Conservation (phyloP, 1,284 basidiomycete species). For the Coriolopsis trogii region DNA sequence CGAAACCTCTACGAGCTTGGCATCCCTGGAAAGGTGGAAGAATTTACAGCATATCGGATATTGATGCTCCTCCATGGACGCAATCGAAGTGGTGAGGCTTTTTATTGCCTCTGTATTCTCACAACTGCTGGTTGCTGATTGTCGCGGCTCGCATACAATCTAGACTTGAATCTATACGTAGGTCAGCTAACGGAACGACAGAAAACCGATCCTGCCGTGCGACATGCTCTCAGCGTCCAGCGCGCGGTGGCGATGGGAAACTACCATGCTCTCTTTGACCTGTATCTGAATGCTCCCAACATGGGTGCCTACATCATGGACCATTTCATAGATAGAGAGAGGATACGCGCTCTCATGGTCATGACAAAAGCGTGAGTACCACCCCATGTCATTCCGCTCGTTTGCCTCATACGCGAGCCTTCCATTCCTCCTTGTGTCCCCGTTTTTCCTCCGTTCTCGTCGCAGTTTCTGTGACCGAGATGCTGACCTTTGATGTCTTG, state of each 20-base stretch:
- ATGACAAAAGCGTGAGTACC: slow-evolving; percentile 88
- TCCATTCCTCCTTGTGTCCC: slow-evolving; percentile 1
- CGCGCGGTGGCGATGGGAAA: slow-evolving; percentile 90
- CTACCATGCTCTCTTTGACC: slow-evolving; percentile 89
- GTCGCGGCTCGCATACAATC: not conserved
- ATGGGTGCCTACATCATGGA: slow-evolving; percentile 99
- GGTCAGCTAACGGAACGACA: slow-evolving; percentile 92
- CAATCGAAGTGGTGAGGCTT: slow-evolving; percentile 83
- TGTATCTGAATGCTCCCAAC: slow-evolving; percentile 87
- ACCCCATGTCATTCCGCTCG: not conserved
- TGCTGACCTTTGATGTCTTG: not conserved
- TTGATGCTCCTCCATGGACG: slow-evolving; percentile 94
- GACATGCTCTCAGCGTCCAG: slow-evolving; percentile 90
- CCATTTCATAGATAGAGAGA: slow-evolving; percentile 94
- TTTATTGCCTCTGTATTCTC: not conserved
- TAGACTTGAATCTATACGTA: slow-evolving; percentile 95
- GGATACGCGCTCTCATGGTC: slow-evolving; percentile 84
- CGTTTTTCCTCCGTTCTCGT: not conserved
- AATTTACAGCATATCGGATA: slow-evolving; percentile 98
- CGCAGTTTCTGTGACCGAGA: not conserved
- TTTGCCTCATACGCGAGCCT: not conserved
- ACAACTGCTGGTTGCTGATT: not conserved
- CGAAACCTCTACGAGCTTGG: slow-evolving; percentile 92
- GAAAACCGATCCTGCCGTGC: slow-evolving; percentile 79
- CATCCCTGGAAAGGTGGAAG: slow-evolving; percentile 87